phyloP scores from a whole-genome alignment of 202 grass and related monocot genomes.

The Bolboschoenoplectus hybrid region DNA sequence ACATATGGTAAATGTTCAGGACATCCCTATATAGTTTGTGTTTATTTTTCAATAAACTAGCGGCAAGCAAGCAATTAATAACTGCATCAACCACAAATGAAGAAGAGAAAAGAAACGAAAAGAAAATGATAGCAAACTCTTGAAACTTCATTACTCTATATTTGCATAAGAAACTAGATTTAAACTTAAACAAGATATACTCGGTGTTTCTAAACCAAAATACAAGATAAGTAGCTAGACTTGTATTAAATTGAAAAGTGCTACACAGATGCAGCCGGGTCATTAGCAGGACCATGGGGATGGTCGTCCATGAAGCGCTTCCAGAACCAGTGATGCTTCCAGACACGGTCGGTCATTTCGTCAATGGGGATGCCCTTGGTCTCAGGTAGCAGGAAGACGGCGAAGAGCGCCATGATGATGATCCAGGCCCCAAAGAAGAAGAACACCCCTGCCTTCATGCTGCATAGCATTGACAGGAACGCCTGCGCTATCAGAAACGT shows the following conservation, averaged over 20 bases:
- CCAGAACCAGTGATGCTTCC: conserved; percentile 77
- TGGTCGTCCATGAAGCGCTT: conserved; percentile 49
- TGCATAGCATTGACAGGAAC: conserved; percentile 84
- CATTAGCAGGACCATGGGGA: not conserved
- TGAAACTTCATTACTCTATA: not conserved
- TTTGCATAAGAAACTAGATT: not conserved
- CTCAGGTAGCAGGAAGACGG: conserved; percentile 52
- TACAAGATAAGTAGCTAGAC: not conserved
- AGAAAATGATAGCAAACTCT: not conserved
- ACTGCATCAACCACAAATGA: not conserved
- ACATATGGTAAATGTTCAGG: not conserved
- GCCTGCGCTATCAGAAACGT: conserved; percentile 81
- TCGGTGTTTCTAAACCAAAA: not conserved
- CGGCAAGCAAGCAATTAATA: not conserved
- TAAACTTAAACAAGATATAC: not conserved
- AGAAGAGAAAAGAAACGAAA: not conserved
- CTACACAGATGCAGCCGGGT: not conserved
- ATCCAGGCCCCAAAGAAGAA: conserved; percentile 81
- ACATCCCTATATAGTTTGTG: not conserved
- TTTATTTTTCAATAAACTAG: not conserved
- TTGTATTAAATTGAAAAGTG: not conserved
- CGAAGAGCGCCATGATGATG: conserved; percentile 48
- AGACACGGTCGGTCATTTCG: conserved; percentile 62
- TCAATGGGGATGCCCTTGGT: conserved; percentile 64
- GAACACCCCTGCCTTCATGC: conserved; percentile 59